Evolutionary conservation across 73 alveolate species (phyloP).

Genomic region (Urostyla sp.): DNA sequence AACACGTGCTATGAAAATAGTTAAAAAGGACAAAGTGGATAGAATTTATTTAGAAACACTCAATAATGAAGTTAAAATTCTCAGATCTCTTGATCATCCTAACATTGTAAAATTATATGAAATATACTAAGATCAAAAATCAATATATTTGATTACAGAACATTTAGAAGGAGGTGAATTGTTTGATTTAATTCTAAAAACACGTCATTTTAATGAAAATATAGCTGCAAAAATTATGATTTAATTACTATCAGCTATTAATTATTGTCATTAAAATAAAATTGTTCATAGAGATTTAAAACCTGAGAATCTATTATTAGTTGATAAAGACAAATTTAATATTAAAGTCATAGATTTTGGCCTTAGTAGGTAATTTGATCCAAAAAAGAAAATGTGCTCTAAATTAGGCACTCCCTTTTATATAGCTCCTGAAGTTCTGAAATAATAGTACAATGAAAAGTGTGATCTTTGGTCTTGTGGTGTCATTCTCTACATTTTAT

Average conservation of each 20-base stretch:
- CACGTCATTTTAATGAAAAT: conserved; percentile 57
- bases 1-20: conserved; percentile 82
- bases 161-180: conserved; percentile 74
- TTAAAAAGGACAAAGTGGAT: conserved; percentile 41
- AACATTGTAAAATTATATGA: conserved; percentile 69
- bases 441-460: conserved; percentile 34
- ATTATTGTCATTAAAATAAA: conserved; percentile 77
- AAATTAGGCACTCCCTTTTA: conserved; percentile 35
- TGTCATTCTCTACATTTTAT: conserved; percentile 57
- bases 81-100: conserved; percentile 67
- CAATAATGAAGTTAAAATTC: conserved; percentile 49
- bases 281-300: conserved; percentile 89
- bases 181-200: conserved; percentile 51
- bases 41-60: conserved; percentile 13
- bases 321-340: background rate
- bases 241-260: conserved; percentile 78
- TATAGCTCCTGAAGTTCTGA: conserved; percentile 62
- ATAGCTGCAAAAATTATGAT: conserved; percentile 81
- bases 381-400: conserved; percentile 23
- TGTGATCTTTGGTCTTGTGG: conserved; percentile 72
- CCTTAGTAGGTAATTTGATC: conserved; percentile 6
- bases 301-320: conserved; percentile 84
- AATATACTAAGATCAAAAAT: conserved; percentile 59
- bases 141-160: conserved; percentile 62
- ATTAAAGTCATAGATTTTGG: conserved; percentile 54